Conservation (phyloP, 2,329 filamentous ascomycete genomes). For the Dendryphion nanum region DNA sequence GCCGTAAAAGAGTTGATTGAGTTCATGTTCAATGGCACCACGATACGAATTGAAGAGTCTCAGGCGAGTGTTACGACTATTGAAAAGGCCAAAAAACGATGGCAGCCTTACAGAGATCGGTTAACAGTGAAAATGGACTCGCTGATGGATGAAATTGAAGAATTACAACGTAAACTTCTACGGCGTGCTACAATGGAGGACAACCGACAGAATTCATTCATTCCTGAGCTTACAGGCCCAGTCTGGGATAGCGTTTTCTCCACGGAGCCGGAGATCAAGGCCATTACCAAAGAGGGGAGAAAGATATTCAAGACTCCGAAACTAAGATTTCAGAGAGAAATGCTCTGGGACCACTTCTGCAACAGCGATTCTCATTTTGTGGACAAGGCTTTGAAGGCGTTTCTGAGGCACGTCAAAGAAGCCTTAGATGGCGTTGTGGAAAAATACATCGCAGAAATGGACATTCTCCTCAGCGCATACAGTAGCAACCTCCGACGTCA, state of each 20-base stretch:
- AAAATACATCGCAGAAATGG: not conserved
- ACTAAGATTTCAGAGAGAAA: constrained; percentile 13
- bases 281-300: constrained; percentile 5
- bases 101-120: not conserved
- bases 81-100: constrained; percentile 17
- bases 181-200: constrained; percentile 11
- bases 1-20: constrained; percentile 5
- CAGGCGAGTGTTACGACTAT: constrained; percentile 13
- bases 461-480: not conserved
- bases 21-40: not conserved
- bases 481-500: not conserved
- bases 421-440: not conserved
- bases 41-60: constrained; percentile 8
- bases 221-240: constrained; percentile 11
- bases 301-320: constrained; percentile 10
- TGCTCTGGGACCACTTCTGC: constrained; percentile 2
- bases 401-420: not conserved
- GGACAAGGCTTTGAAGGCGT: constrained; percentile 1
- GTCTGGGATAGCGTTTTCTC: constrained; percentile 14
- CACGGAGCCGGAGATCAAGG: constrained; percentile 6
- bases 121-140: constrained; percentile 7
- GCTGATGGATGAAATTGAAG: constrained; percentile 9
- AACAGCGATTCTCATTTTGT: not conserved
- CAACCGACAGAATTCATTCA: constrained; percentile 11
- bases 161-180: not conserved